Evolutionary conservation across 495 filamentous ascomycete genomes (phyloP).

Genomic region (Penicillium longicatenatum): DNA sequence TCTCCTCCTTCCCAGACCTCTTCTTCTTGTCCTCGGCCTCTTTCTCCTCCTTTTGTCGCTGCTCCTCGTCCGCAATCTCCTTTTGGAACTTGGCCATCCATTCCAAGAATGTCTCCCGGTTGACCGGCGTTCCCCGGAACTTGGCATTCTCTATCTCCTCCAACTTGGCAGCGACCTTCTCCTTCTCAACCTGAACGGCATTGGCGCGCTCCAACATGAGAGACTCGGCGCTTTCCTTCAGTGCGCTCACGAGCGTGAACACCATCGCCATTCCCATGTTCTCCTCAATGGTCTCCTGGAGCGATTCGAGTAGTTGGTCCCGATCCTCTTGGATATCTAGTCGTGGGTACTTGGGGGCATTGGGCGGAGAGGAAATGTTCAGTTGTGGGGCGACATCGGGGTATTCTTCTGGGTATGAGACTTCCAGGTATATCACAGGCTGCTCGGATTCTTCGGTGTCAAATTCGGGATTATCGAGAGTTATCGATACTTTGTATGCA

Average conservation of each 20-base stretch:
- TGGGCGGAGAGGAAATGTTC: conserved; percentile 69
- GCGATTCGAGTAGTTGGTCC: conserved; percentile 63
- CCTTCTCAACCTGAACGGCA: conserved; percentile 59
- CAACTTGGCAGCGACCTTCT: conserved; percentile 64
- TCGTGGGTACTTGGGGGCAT: conserved; percentile 64
- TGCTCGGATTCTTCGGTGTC: conserved; percentile 54
- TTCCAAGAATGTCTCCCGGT: conserved; percentile 73
- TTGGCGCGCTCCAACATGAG: conserved; percentile 71
- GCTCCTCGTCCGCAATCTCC: conserved; percentile 74
- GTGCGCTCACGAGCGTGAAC: conserved; percentile 79
- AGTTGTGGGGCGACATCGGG: conserved; percentile 82
- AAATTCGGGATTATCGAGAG: conserved; percentile 69
- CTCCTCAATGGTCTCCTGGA: conserved; percentile 75
- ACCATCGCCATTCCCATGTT: conserved; percentile 98
- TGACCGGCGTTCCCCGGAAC: conserved; percentile 91
- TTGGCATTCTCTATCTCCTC: conserved; percentile 95
- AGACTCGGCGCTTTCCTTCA: conserved; percentile 86
- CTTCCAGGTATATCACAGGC: conserved; percentile 69
- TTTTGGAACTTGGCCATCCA: conserved; percentile 79
- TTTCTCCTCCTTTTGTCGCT: conserved; percentile 65
- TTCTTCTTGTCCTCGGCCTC: conserved; percentile 79
- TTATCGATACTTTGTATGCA: conserved; percentile 80
- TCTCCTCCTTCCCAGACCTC: conserved; percentile 54
- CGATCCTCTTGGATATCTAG: conserved; percentile 71
- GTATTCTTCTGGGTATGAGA: conserved; percentile 84